Percentiles rank a stretch among this genome's conserved stretches.
Conservation (phyloP, 2,329 filamentous ascomycete genomes). For the Chalaropsis ovoidea region DNA sequence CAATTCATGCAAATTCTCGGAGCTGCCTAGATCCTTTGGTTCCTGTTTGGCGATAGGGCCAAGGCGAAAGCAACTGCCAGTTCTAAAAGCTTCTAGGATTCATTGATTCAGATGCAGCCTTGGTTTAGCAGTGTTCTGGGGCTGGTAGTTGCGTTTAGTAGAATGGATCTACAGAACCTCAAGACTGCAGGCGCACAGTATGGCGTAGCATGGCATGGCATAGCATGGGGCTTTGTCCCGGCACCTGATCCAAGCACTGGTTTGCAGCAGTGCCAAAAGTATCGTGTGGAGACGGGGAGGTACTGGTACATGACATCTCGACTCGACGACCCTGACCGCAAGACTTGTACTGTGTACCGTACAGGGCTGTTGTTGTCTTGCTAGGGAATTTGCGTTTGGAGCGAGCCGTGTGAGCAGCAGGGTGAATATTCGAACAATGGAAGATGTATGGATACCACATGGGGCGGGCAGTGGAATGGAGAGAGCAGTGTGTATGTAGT, state of each 20-base stretch:
- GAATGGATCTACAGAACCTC: slow-evolving; percentile 9
- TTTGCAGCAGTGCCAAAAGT: not conserved
- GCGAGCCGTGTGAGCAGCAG: not conserved
- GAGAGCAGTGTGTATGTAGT: not conserved
- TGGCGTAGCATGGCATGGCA: too few relatives aligned
- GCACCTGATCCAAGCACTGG: not conserved
- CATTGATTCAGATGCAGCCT: not conserved
- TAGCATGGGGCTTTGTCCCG: not conserved
- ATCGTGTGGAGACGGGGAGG: not conserved
- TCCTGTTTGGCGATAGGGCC: not conserved
- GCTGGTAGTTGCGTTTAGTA: slow-evolving; percentile 8
- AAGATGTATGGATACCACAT: not conserved
- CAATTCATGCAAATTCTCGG: not conserved
- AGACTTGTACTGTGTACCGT: not conserved
- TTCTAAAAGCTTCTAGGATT: not conserved
- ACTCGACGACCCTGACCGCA: not conserved
- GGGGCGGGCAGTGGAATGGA: not conserved
- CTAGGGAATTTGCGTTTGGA: not conserved
- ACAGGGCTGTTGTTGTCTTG: slow-evolving; percentile 1
- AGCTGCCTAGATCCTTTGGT: not conserved
- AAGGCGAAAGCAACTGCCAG: not conserved
- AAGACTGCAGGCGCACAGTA: not conserved
- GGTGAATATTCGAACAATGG: not conserved
- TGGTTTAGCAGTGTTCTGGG: not conserved
- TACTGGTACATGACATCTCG: not conserved